phyloP scores from a whole-genome alignment of 2,329 filamentous ascomycete genomes.

The Fusarium tanahbumbuense region DNA sequence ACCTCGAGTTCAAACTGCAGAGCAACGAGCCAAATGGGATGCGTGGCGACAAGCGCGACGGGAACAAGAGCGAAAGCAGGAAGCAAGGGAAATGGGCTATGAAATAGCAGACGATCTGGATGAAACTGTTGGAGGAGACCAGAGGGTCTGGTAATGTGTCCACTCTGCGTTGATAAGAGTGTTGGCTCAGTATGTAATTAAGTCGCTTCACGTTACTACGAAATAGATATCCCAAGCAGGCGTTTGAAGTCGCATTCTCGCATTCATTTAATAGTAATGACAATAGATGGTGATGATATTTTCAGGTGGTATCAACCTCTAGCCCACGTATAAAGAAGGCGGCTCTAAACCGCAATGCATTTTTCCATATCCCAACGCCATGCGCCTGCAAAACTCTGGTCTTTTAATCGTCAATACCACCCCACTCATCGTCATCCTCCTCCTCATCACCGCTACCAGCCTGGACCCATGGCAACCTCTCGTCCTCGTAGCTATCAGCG shows the following conservation, averaged over 20 bases:
- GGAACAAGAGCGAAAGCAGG: constrained; percentile 55
- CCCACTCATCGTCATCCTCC: constrained; percentile 66
- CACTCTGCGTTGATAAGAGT: neutral
- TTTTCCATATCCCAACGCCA: constrained; percentile 44
- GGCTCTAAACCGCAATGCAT: constrained; percentile 18
- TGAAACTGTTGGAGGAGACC: constrained; percentile 46
- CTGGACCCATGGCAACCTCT: constrained; percentile 72
- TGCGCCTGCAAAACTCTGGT: constrained; percentile 35
- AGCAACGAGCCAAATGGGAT: constrained; percentile 58
- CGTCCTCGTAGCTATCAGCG: constrained; percentile 77
- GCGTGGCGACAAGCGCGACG: constrained; percentile 58
- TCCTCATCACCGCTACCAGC: constrained; percentile 48
- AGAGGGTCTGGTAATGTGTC: constrained; percentile 43
- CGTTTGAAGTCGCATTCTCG: constrained; percentile 32
- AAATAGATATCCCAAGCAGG: constrained; percentile 34
- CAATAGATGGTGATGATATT: constrained; percentile 37
- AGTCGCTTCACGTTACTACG: constrained; percentile 21
- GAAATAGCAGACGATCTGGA: constrained; percentile 50
- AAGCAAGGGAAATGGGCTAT: constrained; percentile 56
- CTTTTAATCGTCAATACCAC: constrained; percentile 73
- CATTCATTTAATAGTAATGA: constrained; percentile 22
- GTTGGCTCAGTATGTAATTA: constrained; percentile 1
- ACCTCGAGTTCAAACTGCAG: constrained; percentile 53
- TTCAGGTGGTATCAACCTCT: constrained; percentile 42
- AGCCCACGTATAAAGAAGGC: constrained; percentile 27